These are phyloP conservation scores for Lunasporangiospora selenospora DNA, from an alignment of 192 early-diverging fungal genomes.

Conservation along the genomic window DNA sequence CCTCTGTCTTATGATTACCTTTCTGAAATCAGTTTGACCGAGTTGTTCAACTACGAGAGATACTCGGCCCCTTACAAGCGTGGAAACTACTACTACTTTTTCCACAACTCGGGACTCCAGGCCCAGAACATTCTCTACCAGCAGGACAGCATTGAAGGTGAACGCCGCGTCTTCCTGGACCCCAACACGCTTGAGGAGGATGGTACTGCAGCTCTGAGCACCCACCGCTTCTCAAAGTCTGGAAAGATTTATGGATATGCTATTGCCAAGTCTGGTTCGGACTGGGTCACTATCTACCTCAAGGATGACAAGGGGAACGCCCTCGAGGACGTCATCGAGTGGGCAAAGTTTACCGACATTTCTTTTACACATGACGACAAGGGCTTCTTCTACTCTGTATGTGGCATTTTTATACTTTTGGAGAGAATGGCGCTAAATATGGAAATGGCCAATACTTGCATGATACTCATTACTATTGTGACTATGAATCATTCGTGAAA, in stretches of 20 bases:
- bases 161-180: conserved; percentile 56
- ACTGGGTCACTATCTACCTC: conserved; percentile 71
- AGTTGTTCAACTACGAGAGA: conserved; percentile 64
- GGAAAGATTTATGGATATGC: conserved; percentile 67
- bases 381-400: conserved; percentile 71
- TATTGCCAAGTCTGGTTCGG: conserved; percentile 63
- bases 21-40: conserved; percentile 51
- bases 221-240: conserved; percentile 60
- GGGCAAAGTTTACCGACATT: conserved; percentile 67
- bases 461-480: too few species aligned
- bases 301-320: conserved; percentile 34
- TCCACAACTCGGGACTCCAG: conserved; percentile 67
- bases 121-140: conserved; percentile 66
- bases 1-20: conserved; percentile 6
- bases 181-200: conserved; percentile 65
- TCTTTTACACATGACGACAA: conserved; percentile 71
- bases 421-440: too few species aligned
- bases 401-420: not conserved
- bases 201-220: conserved; percentile 60
- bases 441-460: too few species aligned
- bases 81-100: conserved; percentile 72
- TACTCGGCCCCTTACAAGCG: conserved; percentile 60
- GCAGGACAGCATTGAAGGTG: conserved; percentile 48
- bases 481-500: too few species aligned
- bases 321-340: conserved; percentile 49